A percentile compares a stretch with the other conserved stretches of the same genome.
Conservation (phyloP, 192 early-diverging fungal species). For the Pilaira anomala region DNA sequence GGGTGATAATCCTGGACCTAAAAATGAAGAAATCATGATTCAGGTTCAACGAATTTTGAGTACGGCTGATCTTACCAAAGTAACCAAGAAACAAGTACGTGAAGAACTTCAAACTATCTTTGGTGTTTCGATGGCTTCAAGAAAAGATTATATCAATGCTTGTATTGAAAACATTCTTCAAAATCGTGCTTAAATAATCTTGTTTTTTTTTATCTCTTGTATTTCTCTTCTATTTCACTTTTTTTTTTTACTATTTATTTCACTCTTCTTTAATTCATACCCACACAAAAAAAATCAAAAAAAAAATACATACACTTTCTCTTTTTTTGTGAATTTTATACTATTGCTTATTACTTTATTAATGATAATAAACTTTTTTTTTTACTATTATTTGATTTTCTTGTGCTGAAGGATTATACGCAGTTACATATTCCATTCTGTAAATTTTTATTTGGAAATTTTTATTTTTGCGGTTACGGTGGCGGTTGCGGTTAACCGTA, state of each 20-base stretch:
- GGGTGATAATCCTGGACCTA: slow-evolving; percentile 14
- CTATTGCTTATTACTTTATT: not conserved
- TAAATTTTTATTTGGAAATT: too few species aligned
- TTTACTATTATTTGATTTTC: too few species aligned
- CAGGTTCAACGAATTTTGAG: slow-evolving; percentile 71
- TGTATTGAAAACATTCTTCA: slow-evolving; percentile 71
- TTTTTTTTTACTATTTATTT: not conserved
- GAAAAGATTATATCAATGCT: slow-evolving; percentile 85
- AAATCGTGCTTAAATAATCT: slow-evolving; percentile 32
- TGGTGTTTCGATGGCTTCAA: slow-evolving; percentile 75
- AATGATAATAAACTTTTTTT: not conserved
- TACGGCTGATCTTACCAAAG: slow-evolving; percentile 64
- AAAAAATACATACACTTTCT: not conserved
- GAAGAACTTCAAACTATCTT: slow-evolving; percentile 66
- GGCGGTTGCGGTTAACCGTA: too few species aligned
- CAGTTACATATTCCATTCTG: too few species aligned
- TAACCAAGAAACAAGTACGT: slow-evolving; percentile 88
- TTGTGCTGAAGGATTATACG: too few species aligned
- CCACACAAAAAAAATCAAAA: not conserved
- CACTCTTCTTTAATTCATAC: not conserved
- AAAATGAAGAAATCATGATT: slow-evolving; percentile 69
- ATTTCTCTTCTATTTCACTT: not conserved
- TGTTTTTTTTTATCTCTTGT: not conserved
- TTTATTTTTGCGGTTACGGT: too few species aligned
- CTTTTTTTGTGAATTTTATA: not conserved